Conservation (phyloP, 108 stramenopile genomes). For the Hondaea fermentalgiana region DNA sequence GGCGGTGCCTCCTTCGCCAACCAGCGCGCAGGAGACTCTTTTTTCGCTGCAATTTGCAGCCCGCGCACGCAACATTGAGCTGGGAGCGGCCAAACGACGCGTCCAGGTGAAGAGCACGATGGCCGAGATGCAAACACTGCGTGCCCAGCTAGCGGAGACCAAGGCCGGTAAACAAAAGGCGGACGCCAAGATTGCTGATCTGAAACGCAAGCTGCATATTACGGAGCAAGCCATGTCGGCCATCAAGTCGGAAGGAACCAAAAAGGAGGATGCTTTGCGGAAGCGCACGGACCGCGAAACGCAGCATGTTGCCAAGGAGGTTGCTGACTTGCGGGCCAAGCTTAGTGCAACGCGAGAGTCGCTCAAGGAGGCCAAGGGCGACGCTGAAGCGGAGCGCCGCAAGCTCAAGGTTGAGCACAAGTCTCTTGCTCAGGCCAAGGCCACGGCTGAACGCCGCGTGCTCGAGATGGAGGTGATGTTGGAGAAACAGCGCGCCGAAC, state of each 20-base stretch:
- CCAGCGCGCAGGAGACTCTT: slow-evolving; percentile 37
- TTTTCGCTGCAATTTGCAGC: slow-evolving; percentile 37
- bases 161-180: neutral
- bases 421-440: neutral
- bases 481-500: neutral
- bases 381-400: neutral
- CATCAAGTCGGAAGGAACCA: neutral
- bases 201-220: neutral
- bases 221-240: neutral
- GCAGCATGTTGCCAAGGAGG: neutral
- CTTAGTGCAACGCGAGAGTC: neutral
- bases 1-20: slow-evolving; percentile 18
- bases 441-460: neutral
- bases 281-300: neutral
- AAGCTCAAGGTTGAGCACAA: neutral
- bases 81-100: neutral
- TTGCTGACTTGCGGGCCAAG: neutral
- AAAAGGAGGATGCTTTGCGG: neutral
- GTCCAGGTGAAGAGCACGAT: neutral
- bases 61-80: slow-evolving; percentile 29
- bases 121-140: neutral
- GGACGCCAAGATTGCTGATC: neutral
- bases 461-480: neutral
- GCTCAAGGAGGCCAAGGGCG: neutral
- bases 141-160: neutral